These are phyloP conservation scores for Leishmania tarentolae DNA, from an alignment of 208 protist genomes.

Conservation along the genomic window DNA sequence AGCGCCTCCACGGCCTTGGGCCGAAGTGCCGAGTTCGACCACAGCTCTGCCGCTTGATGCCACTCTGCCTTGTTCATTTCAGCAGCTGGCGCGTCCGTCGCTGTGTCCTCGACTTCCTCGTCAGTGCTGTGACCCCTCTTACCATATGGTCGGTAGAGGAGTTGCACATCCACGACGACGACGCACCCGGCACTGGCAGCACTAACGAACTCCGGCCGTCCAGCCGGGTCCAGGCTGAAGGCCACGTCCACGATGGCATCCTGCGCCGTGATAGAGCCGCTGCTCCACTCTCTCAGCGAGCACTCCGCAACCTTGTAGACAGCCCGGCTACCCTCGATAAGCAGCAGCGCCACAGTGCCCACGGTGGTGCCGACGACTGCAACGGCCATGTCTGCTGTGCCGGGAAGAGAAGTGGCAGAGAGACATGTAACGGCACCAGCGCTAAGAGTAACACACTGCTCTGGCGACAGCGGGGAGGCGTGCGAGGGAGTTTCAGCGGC, in stretches of 20 bases:
- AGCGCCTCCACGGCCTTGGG: conserved; percentile 44
- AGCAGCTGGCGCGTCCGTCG: background rate
- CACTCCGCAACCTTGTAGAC: conserved; percentile 46
- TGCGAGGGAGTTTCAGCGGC: background rate
- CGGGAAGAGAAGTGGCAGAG: conserved; percentile 38
- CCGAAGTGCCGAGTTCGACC: conserved; percentile 17
- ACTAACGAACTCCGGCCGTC: conserved; percentile 60
- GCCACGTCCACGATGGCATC: conserved; percentile 49
- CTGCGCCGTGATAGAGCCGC: conserved; percentile 31
- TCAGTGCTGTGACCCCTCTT: background rate
- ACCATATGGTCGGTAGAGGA: background rate
- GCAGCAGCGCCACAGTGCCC: conserved; percentile 51
- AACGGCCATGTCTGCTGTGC: conserved; percentile 35
- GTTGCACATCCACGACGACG: conserved; percentile 50
- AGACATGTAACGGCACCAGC: conserved; percentile 48
- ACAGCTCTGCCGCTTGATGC: background rate
- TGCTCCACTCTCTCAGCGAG: conserved; percentile 30
- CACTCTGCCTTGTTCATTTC: background rate
- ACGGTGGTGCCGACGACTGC: conserved; percentile 61
- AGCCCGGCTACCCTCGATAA: conserved; percentile 36
- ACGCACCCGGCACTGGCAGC: conserved; percentile 46
- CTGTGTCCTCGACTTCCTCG: background rate
- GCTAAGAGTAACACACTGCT: conserved; percentile 11
- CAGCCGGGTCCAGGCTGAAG: conserved; percentile 65
- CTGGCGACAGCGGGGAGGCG: conserved; percentile 4